Evolutionary conservation across 345 rosid species (phyloP).

Genomic region (Viola odorata): DNA sequence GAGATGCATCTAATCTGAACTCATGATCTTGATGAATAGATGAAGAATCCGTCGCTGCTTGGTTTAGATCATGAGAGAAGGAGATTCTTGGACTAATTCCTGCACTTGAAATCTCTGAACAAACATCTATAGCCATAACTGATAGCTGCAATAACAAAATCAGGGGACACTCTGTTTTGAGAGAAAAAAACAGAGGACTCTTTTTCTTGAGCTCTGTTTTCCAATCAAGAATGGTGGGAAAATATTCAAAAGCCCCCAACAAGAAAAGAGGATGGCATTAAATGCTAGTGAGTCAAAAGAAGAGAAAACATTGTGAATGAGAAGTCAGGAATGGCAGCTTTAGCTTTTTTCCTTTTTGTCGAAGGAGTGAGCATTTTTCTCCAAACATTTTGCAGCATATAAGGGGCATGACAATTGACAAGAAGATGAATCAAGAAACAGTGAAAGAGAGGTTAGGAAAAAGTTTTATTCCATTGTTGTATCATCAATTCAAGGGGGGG

Average conservation of each 20-base stretch:
- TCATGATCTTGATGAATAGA: constrained; percentile 23
- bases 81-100: constrained; percentile 69
- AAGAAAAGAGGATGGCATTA: constrained; percentile 1
- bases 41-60: constrained; percentile 18
- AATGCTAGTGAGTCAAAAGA: constrained; percentile 13
- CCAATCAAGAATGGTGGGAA: constrained; percentile 24
- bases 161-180: no score
- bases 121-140: constrained; percentile 70
- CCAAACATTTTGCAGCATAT: not conserved
- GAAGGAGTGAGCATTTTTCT: not conserved
- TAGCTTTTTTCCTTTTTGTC: constrained; percentile 22
- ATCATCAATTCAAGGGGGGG: constrained; percentile 1
- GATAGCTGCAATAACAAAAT: not conserved
- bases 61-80: constrained; percentile 62
- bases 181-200: constrained; percentile 6
- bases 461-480: constrained; percentile 9
- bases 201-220: not conserved
- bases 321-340: constrained; percentile 60
- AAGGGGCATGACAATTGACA: not conserved
- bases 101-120: constrained; percentile 56
- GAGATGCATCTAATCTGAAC: constrained; percentile 41
- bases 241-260: constrained; percentile 16
- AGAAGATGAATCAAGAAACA: constrained; percentile 8
- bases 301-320: constrained; percentile 1
- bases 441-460: not conserved